A percentile compares a stretch with the other conserved stretches of the same genome.
Conservation (phyloP, 768 basidiomycete genomes). For the Macrolepiota fuliginosa region DNA sequence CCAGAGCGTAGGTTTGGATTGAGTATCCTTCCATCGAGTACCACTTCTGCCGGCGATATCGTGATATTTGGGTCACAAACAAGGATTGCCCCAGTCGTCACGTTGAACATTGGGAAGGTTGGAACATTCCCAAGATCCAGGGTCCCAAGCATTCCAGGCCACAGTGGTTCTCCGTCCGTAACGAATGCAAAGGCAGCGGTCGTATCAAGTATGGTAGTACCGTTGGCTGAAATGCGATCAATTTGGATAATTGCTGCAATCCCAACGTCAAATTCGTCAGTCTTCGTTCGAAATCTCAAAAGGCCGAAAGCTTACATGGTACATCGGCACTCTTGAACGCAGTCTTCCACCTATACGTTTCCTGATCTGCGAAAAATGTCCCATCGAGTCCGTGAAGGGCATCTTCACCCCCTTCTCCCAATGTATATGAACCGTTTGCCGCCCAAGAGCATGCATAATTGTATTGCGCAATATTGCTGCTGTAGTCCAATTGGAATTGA, state of each 20-base stretch:
- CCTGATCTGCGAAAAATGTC: too few relatives aligned
- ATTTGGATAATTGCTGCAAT: neutral
- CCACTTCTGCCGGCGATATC: neutral
- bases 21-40: neutral
- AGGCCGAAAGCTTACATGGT: too few relatives aligned
- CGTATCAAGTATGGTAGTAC: neutral
- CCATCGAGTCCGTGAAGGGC: too few relatives aligned
- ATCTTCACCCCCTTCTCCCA: too few relatives aligned
- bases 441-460: neutral
- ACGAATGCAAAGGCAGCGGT: neutral
- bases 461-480: neutral
- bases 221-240: neutral
- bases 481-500: neutral
- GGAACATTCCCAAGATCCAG: neutral
- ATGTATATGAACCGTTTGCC: neutral
- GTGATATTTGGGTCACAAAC: neutral
- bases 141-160: neutral
- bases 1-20: neutral
- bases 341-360: too few relatives aligned
- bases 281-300: too few relatives aligned
- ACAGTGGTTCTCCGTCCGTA: neutral
- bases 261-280: too few relatives aligned
- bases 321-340: too few relatives aligned
- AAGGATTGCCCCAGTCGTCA: neutral
- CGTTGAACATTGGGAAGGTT: neutral